A percentile compares a stretch with the other conserved stretches of the same genome.
phyloP scores from a whole-genome alignment of 352 stramenopile species.

The Phytophthora brassicae region DNA sequence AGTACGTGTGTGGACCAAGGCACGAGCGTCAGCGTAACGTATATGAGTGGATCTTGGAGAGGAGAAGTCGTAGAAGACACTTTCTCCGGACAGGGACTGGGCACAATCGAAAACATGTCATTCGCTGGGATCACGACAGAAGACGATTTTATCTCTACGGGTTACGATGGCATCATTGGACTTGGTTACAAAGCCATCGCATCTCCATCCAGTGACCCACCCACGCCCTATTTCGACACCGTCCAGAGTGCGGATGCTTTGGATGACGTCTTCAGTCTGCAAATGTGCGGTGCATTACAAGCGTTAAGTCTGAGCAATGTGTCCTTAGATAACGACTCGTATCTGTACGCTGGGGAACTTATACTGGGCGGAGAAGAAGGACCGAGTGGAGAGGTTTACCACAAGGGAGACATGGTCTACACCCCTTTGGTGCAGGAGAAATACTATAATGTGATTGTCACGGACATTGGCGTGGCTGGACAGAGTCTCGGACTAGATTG shows the following conservation, averaged over 20 bases:
- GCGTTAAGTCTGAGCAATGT: conserved; percentile 45
- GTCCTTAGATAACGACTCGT: conserved; percentile 31
- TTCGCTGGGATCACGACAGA: conserved; percentile 65
- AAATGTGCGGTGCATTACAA: conserved; percentile 82
- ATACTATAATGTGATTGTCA: conserved; percentile 81
- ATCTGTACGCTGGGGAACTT: conserved; percentile 61
- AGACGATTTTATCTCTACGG: conserved; percentile 68
- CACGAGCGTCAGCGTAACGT: conserved; percentile 60
- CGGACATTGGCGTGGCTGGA: conserved; percentile 55
- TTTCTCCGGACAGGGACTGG: conserved; percentile 60
- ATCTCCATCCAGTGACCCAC: conserved; percentile 45
- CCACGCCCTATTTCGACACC: conserved; percentile 67
- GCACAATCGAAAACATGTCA: conserved; percentile 43
- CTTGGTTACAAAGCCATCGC: conserved; percentile 65
- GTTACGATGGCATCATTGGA: conserved; percentile 78
- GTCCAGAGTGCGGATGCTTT: conserved; percentile 37
- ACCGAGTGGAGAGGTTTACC: conserved; percentile 49
- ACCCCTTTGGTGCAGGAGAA: conserved; percentile 74
- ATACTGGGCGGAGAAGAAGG: conserved; percentile 60
- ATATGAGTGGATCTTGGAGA: conserved; percentile 76
- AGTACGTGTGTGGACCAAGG: conserved; percentile 51
- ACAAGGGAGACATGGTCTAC: conserved; percentile 67
- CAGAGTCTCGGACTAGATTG: conserved; percentile 54
- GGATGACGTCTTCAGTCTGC: conserved; percentile 66
- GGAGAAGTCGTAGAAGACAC: conserved; percentile 67